Evolutionary conservation across 352 stramenopile genomes (phyloP).

Genomic region (Pythium coloratum): DNA sequence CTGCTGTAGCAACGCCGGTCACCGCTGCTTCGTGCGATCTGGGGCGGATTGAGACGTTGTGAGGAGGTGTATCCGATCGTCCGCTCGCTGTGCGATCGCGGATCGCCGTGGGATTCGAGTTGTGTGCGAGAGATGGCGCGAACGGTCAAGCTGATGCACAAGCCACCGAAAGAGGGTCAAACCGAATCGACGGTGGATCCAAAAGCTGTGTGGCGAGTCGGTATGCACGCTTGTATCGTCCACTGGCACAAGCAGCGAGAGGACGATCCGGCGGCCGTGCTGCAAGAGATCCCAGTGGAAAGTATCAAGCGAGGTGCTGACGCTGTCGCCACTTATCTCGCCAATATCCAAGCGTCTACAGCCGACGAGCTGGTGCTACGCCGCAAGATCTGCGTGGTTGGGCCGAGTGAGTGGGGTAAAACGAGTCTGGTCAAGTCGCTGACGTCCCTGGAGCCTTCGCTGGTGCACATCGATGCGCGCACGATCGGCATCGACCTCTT

Average conservation of each 20-base stretch:
- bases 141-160: not conserved
- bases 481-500: conserved; percentile 40
- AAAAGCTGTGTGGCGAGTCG: not conserved
- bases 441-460: conserved; percentile 6
- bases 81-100: not conserved
- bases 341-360: not conserved
- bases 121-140: not conserved
- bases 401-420: conserved; percentile 35
- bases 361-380: conserved; percentile 16
- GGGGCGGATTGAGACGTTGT: not conserved
- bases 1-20: not conserved
- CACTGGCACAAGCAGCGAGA: not conserved
- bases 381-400: conserved; percentile 33
- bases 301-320: not conserved
- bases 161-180: not conserved
- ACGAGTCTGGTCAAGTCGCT: conserved; percentile 39
- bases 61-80: not conserved
- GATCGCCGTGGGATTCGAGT: not conserved
- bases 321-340: conserved; percentile 13
- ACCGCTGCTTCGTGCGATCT: not conserved
- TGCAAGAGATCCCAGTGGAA: not conserved
- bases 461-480: conserved; percentile 24
- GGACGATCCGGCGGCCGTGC: not conserved
- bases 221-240: not conserved
- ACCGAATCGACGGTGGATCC: not conserved